Base-by-base conservation (phyloP, 805 yeast genomes). In the Jamesozyma gamospora region DNA sequence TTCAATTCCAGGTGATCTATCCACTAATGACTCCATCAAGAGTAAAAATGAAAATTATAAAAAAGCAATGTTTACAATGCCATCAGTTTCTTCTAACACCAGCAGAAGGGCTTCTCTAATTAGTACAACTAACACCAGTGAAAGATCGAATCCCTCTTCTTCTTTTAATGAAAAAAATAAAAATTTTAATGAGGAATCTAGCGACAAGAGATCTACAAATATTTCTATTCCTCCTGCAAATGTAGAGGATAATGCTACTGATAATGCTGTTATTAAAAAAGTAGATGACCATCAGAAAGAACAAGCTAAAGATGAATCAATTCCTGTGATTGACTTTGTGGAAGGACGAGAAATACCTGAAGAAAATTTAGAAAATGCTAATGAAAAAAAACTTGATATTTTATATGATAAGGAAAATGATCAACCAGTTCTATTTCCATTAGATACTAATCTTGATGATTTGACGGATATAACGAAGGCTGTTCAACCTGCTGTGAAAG, bases 391-490 rank as follows among this genome's bases (percentile, higher is more conserved):
- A 28, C 25, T 15, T 4, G 35, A 34, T 34, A 34, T 26, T 8
- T 16, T 26, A 15, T 25, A 24, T 16, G 37, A 34, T 15, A 34
- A 34, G 12, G 31, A 34, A 19, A 16, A 26, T n/a, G 17, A 32
- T 15, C 21, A 19, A n/a, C 21, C 36, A 9, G 17, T 27, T 10
- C 47, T 49, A 12, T 51, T 53, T 39, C 51, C 42, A 15, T 32
- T 58, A 33, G 63, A 58, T 36, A 53, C 60, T 3, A 55, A 55
- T 36, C 41, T 56, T 14, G 53, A 55, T 21, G 53, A 57, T 35
- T 36, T 53, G 9, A 47, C 56, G 2, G 60, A 52, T 39, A 51
- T 51, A 9, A 53, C 58, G 3, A 50, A 50, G 28, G 24, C 40
- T 1, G 38, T 39, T 14, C 34, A 35, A 11, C 18, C 24, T 15